phyloP scores from a whole-genome alignment of 2,329 filamentous ascomycete genomes.

The Colletotrichum ledebouriae region DNA sequence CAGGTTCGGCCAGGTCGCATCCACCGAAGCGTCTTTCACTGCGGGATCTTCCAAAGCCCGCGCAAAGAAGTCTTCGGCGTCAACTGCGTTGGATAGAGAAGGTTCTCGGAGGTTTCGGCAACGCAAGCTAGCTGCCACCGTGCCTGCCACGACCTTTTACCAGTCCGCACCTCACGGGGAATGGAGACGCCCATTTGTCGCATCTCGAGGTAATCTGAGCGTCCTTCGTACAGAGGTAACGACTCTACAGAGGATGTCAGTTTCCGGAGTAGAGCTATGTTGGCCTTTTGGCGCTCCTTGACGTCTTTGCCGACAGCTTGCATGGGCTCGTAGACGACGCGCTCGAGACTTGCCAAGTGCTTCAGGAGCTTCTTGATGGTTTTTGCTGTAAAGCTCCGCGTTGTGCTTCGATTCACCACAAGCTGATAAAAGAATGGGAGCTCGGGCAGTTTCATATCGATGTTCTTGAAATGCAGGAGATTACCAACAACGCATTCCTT shows the following conservation, averaged over 20 bases:
- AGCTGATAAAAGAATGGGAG: slow-evolving; percentile 6
- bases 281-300: slow-evolving; percentile 6
- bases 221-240: neutral
- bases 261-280: neutral
- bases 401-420: slow-evolving; percentile 4
- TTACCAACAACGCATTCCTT: neutral
- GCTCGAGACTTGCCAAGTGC: neutral
- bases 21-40: neutral
- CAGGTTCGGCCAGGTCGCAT: neutral
- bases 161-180: neutral
- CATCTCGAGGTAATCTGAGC: neutral
- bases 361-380: neutral
- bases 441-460: neutral
- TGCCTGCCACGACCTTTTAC: slow-evolving; percentile 1
- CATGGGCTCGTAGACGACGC: slow-evolving; percentile 5
- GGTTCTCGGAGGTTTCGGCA: slow-evolving; percentile 4
- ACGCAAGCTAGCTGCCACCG: slow-evolving; percentile 1
- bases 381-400: neutral
- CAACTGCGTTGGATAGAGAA: neutral
- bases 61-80: neutral
- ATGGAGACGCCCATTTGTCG: neutral
- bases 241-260: slow-evolving; percentile 3
- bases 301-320: slow-evolving; percentile 3
- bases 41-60: neutral
- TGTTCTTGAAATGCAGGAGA: neutral